Evolutionary conservation across 1,284 basidiomycete species (phyloP), one percentile per base, ranked within the genome.

Genomic region (Somion occarium): DNA sequence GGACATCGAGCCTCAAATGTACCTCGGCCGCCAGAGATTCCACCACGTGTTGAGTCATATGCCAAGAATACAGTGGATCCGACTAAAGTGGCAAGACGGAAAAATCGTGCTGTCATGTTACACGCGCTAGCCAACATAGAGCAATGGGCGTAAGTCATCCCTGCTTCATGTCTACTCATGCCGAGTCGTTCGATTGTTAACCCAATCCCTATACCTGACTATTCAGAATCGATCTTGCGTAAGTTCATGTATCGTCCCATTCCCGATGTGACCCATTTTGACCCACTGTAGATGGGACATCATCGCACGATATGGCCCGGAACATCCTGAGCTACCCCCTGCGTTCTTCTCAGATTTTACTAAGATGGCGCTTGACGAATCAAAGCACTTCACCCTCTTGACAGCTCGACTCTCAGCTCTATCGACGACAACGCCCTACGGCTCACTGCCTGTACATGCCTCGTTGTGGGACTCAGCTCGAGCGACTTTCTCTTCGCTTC

Each of bases 51-150:
- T 47, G 79, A 78, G 0, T 62, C 68, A 0, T 78, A 74, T 51
- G 58, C 68, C 15, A 68, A 70, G 46, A 82, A 83, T 51, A 78
- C 76, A 0, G 82, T 90, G 1, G 75, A 81, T 52, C 84, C 88
- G 0, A 76, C 73, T 0, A 82, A 83, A 57, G 73, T 85, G 38
- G 78, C 74, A 38, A 82, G 74, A 50, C 69, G 86, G 46, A 85
- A 83, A 65, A 89, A 82, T 58, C 72, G 85, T 19, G 85, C 88
- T 2, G 80, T 84, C 3, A 80, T 93, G 80, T 70, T 94, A 19
- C 77, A 93, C 70, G 88, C 91, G 1, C 72, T 94, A 3, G 91
- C 92, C 1, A 93, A 93, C 64, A 93, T 96, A 48, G 92, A 94
- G 61, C 91, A 93, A 63, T 96, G 91, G 87, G 92, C 92, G 83